Percentiles rank a stretch among this genome's conserved stretches.
phyloP scores from a whole-genome alignment of 805 yeast species.

The Wickerhamomyces xylosicus region DNA sequence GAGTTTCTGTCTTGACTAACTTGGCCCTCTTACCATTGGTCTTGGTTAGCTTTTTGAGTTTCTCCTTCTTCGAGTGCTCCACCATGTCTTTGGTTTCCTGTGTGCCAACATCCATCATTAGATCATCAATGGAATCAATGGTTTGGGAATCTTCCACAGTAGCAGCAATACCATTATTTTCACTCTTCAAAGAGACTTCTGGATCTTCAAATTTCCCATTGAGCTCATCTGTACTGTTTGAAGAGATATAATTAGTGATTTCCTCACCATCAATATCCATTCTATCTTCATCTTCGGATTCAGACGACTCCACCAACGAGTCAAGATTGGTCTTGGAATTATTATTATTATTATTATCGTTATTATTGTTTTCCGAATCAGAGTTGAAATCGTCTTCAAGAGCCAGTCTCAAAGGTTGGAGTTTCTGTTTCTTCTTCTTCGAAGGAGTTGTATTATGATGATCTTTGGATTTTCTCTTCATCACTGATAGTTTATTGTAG shows the following conservation, averaged over 20 bases:
- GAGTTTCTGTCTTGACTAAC: too few species aligned
- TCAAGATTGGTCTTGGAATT: background rate
- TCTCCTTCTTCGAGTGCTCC: background rate
- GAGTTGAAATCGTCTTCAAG: slow-evolving; percentile 8
- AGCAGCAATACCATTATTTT: background rate
- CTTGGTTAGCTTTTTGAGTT: background rate
- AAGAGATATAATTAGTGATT: too few species aligned
- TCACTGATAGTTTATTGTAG: slow-evolving; percentile 1
- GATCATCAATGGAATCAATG: background rate
- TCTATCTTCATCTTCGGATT: slow-evolving; percentile 20
- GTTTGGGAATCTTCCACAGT: background rate
- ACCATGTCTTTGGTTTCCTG: background rate
- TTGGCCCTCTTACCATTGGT: background rate
- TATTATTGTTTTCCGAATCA: background rate
- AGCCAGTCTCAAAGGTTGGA: slow-evolving; percentile 9
- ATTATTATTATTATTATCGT: background rate
- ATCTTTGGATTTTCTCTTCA: slow-evolving; percentile 1
- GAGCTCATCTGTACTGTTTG: too few species aligned
- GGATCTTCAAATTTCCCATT: too few species aligned
- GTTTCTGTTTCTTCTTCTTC: background rate
- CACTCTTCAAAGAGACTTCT: background rate
- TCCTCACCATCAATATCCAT: slow-evolving; percentile 14
- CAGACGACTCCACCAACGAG: slow-evolving; percentile 15
- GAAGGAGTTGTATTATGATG: background rate
- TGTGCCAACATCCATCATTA: background rate